Evolutionary conservation across 2,329 filamentous ascomycete species (phyloP).

Genomic region (Fusarium bulbicola): DNA sequence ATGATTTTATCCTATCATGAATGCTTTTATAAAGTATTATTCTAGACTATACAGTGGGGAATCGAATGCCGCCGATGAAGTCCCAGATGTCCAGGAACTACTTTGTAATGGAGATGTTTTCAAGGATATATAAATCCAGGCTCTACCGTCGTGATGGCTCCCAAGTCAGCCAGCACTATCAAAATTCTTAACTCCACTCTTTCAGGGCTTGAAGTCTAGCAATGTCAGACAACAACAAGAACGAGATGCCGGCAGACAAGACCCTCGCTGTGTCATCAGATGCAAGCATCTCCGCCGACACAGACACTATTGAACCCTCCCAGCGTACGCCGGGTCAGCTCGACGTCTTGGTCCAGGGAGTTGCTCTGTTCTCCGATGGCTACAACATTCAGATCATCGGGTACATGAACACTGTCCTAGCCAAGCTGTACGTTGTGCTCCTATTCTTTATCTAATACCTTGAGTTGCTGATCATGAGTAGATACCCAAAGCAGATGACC

Average conservation of each 20-base stretch:
- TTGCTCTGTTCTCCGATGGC: not conserved
- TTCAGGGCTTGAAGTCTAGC: too few relatives aligned
- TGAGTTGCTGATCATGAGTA: fast-evolving
- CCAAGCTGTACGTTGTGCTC: not conserved
- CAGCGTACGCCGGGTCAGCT: not conserved
- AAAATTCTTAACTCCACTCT: too few relatives aligned
- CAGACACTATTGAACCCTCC: fast-evolving
- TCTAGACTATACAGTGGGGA: too few relatives aligned
- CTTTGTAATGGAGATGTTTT: too few relatives aligned
- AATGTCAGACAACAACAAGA: not conserved
- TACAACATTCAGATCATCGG: not conserved
- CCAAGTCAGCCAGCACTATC: too few relatives aligned
- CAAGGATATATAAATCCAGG: too few relatives aligned
- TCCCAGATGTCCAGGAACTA: fast-evolving
- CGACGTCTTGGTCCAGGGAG: not conserved
- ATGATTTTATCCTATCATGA: not conserved
- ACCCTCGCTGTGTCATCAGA: not conserved
- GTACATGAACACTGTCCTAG: not conserved
- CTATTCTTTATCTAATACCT: too few relatives aligned
- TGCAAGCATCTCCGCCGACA: not conserved
- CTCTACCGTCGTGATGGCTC: too few relatives aligned
- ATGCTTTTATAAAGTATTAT: too few relatives aligned
- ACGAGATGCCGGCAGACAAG: not conserved
- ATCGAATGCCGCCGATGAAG: fast-evolving
- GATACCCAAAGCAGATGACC: not conserved